phyloP scores from a whole-genome alignment of 139 green algal species.

The Gonium pectorale region DNA sequence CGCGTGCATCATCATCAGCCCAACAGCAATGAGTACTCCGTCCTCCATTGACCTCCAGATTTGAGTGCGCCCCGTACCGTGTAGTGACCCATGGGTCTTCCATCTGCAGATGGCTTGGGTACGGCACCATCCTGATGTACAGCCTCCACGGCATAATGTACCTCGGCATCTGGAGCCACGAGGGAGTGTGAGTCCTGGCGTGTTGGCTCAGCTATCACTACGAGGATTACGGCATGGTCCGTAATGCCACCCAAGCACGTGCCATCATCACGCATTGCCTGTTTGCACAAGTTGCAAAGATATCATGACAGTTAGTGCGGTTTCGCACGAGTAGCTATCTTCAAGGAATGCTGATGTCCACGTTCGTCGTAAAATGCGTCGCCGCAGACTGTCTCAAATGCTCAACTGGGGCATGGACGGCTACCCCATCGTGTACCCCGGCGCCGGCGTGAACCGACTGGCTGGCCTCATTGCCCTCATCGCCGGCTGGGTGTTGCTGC shows the following conservation, averaged over 20 bases:
- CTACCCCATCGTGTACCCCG: no score
- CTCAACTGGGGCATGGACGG: slow-evolving; percentile 20
- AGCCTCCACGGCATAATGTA: slow-evolving; percentile 22
- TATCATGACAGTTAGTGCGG: not conserved
- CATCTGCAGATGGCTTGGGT: slow-evolving; percentile 32
- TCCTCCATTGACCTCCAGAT: no score
- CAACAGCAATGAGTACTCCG: no score
- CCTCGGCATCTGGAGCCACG: not conserved
- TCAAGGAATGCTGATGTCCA: not conserved
- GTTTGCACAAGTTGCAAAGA: not conserved
- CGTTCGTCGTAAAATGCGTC: not conserved
- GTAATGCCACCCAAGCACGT: no score
- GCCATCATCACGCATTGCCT: not conserved
- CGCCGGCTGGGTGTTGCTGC: slow-evolving; percentile 22
- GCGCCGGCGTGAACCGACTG: slow-evolving; percentile 19
- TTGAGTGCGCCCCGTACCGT: no score
- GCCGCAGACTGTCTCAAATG: not conserved
- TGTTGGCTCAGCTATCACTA: no score
- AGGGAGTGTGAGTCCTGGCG: slow-evolving; percentile 22
- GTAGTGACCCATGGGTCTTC: no score
- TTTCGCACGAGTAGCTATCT: not conserved
- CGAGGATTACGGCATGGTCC: no score
- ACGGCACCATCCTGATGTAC: slow-evolving; percentile 8
- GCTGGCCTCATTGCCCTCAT: slow-evolving; percentile 1
- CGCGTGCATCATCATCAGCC: no score